Percentiles rank a stretch among this genome's conserved stretches.
Conservation (phyloP, 2,329 filamentous ascomycete species). For the Aspergillus terreus region DNA sequence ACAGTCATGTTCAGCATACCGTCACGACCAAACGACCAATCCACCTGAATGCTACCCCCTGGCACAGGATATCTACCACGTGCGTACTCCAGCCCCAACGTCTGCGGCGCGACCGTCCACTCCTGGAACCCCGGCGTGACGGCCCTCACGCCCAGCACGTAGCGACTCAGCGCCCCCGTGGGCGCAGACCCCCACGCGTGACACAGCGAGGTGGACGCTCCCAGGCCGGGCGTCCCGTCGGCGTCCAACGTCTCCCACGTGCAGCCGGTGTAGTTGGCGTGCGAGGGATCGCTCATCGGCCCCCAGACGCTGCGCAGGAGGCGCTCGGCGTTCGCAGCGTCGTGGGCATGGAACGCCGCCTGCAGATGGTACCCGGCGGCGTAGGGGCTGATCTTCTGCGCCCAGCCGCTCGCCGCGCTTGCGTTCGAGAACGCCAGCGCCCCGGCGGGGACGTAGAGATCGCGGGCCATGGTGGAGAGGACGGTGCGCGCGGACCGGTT, state of each 20-base stretch:
- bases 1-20: constrained; percentile 5
- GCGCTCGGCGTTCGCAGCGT: constrained; percentile 1
- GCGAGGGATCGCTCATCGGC: constrained; percentile 9
- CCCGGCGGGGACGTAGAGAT: constrained; percentile 7
- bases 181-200: constrained; percentile 34
- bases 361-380: constrained; percentile 13
- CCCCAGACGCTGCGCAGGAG: constrained; percentile 10
- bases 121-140: constrained; percentile 16
- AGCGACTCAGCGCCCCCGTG: constrained; percentile 28
- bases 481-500: constrained; percentile 1
- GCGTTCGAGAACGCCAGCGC: constrained; percentile 13
- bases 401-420: constrained; percentile 7
- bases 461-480: constrained; percentile 6
- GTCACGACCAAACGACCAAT: constrained; percentile 2
- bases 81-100: constrained; percentile 16
- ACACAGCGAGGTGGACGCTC: constrained; percentile 27
- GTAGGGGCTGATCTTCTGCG: constrained; percentile 10
- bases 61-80: constrained; percentile 4
- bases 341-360: constrained; percentile 8
- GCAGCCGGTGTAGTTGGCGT: constrained; percentile 14
- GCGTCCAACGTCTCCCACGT: constrained; percentile 8
- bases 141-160: constrained; percentile 25
- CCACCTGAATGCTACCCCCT: constrained; percentile 4
- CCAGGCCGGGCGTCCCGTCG: constrained; percentile 12
- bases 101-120: constrained; percentile 16